Conservation (phyloP, 768 basidiomycete species). For the Suillus subaureus region DNA sequence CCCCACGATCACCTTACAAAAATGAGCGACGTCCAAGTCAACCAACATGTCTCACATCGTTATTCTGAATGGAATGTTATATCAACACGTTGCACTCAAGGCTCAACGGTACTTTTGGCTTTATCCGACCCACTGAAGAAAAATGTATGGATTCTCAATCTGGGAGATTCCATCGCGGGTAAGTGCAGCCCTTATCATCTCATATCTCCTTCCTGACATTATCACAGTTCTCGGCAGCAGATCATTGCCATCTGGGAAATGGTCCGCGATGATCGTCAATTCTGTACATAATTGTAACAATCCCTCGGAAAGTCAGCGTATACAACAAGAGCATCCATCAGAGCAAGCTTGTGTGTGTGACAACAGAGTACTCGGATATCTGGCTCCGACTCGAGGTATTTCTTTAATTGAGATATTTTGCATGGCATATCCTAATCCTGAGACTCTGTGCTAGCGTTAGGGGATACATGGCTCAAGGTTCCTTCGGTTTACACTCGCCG, state of each 20-base stretch:
- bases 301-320: constrained; percentile 27
- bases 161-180: constrained; percentile 41
- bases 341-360: constrained; percentile 32
- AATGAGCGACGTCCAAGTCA: constrained; percentile 42
- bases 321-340: constrained; percentile 33
- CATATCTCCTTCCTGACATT: constrained; percentile 8
- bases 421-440: constrained; percentile 15
- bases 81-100: constrained; percentile 36
- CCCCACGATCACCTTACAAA: constrained; percentile 38
- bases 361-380: constrained; percentile 39
- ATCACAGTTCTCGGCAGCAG: constrained; percentile 26
- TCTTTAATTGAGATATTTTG: constrained; percentile 3
- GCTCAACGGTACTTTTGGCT: constrained; percentile 35
- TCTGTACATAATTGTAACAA: constrained; percentile 35
- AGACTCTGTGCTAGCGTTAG: constrained; percentile 16
- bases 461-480: constrained; percentile 39
- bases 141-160: constrained; percentile 36
- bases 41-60: constrained; percentile 40
- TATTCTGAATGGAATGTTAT: constrained; percentile 39
- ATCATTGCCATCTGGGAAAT: constrained; percentile 18
- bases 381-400: constrained; percentile 41
- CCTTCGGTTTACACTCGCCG: constrained; percentile 35
- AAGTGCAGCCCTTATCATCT: not conserved
- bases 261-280: constrained; percentile 26
- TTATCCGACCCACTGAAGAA: constrained; percentile 30